Evolutionary conservation across 306 rosid genomes (phyloP), one percentile per base, ranked within the genome.

Genomic region (Corylus avellana): DNA sequence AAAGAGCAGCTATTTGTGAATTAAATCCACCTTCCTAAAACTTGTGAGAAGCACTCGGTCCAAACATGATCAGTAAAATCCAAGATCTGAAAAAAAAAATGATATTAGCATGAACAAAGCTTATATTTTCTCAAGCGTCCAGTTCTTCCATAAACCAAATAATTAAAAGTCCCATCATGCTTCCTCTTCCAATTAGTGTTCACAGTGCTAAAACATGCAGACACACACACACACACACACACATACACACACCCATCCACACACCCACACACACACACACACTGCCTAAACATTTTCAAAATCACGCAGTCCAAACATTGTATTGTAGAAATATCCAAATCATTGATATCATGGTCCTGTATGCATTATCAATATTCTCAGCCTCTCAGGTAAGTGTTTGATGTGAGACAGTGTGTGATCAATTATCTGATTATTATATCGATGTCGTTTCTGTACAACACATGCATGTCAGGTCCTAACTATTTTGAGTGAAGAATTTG

Each of bases 21-120:
- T 56, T 48, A 74, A 73, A 63, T 73, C 57, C 84, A 95, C 98
- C 98, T 92, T 85, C 94, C 96, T 61, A 91, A 47, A 58, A 68
- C 57, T 75, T 76, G 84, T 84, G 97, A 95, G 88, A 86, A 95
- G 90, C 98, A 95, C 83, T 95, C 98, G 27, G 97, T 95, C 97
- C 98, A 95, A 84, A 91, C 88, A 89, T 95, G 98, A 89, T 95
- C 97, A 0, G 92, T 89, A 44, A 88, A 87, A 90, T 88, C 97
- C 84, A 85, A 54, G 80, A 95, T 82, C 98, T 95, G 91, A 75
- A 83, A 84, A 75, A 67, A 32, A 35, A 53, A 86, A 56, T 53
- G 77, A 75, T 73, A 74, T 67, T 74, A 83, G 81, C 55, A 47
- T 44, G 6, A 66, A 69, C 35, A 76, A 84, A 83, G 25, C 63